A percentile compares a stretch with the other conserved stretches of the same genome.
phyloP scores from a whole-genome alignment of 1,284 basidiomycete species.

The Mrakiaceae sp. region DNA sequence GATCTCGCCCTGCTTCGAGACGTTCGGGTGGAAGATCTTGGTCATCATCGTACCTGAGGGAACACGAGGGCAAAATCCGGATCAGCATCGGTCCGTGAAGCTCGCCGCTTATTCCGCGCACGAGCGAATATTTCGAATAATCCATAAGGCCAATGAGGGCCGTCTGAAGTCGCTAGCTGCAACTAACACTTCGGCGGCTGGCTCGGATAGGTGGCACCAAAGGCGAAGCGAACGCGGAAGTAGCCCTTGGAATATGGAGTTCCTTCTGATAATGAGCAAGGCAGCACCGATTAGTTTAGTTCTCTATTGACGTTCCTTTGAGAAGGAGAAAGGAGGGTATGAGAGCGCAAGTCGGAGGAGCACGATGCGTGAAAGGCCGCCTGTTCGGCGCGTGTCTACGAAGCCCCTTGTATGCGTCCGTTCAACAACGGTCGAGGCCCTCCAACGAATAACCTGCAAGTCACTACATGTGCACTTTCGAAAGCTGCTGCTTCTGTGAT shows the following conservation, averaged over 20 bases:
- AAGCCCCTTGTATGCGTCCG: background rate
- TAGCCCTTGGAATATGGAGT: conserved; percentile 88
- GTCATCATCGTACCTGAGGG: conserved; percentile 68
- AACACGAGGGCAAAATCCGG: background rate
- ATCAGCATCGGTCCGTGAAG: background rate
- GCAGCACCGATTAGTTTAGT: conserved; percentile 25
- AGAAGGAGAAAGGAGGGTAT: too few relatives aligned
- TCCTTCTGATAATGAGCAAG: conserved; percentile 45
- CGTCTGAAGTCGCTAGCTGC: background rate
- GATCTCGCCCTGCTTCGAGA: conserved; percentile 79
- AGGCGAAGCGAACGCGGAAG: conserved; percentile 75
- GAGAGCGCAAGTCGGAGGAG: too few relatives aligned
- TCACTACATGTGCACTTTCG: too few relatives aligned
- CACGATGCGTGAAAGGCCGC: too few relatives aligned
- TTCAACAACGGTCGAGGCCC: too few relatives aligned
- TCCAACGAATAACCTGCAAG: background rate
- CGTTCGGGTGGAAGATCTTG: conserved; percentile 95
- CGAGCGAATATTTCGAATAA: background rate
- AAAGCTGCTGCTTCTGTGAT: too few relatives aligned
- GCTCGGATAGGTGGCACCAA: conserved; percentile 74
- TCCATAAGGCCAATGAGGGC: background rate
- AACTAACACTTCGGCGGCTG: conserved; percentile 79
- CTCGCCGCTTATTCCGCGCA: too few relatives aligned
- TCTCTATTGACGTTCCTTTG: too few relatives aligned
- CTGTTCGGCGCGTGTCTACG: background rate